A percentile compares a stretch with the other conserved stretches of the same genome.
Evolutionary conservation across 1,139 yeast species (phyloP).

Genomic region (Blastobotrys illinoisensis): DNA sequence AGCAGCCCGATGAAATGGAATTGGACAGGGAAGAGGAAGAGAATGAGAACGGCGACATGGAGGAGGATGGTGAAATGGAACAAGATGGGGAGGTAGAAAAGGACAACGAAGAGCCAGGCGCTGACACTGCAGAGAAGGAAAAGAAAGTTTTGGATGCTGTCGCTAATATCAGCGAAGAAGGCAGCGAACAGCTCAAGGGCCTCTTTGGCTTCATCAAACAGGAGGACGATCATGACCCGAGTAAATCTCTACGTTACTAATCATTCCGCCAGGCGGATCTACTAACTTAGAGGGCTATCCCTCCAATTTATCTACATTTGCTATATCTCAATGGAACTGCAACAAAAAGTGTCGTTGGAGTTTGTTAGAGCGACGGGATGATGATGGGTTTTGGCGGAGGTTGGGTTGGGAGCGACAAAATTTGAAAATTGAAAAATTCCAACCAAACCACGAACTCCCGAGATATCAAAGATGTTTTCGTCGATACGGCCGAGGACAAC

Average conservation of each 20-base stretch:
- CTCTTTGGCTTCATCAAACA: conserved; percentile 17
- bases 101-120: not conserved
- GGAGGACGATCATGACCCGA: conserved; percentile 6
- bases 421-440: not conserved
- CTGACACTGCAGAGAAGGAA: conserved; percentile 3
- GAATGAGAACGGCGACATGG: conserved; percentile 26
- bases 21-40: conserved; percentile 27
- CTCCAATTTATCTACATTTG: no score
- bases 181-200: conserved; percentile 13
- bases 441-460: not conserved
- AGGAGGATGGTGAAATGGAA: conserved; percentile 24
- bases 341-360: no score
- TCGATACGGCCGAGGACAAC: conserved; percentile 2
- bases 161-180: conserved; percentile 12
- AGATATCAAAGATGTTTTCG: not conserved
- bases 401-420: conserved; percentile 2
- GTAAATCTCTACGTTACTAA: not conserved
- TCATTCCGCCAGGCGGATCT: no score
- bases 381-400: conserved; percentile 6
- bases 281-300: no score
- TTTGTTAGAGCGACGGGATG: conserved; percentile 3
- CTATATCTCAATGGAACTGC: no score
- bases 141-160: conserved; percentile 10
- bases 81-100: conserved; percentile 20
- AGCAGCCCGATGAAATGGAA: conserved; percentile 21